phyloP scores from a whole-genome alignment of 1,284 basidiomycete genomes.

The Tylopilus sp. region DNA sequence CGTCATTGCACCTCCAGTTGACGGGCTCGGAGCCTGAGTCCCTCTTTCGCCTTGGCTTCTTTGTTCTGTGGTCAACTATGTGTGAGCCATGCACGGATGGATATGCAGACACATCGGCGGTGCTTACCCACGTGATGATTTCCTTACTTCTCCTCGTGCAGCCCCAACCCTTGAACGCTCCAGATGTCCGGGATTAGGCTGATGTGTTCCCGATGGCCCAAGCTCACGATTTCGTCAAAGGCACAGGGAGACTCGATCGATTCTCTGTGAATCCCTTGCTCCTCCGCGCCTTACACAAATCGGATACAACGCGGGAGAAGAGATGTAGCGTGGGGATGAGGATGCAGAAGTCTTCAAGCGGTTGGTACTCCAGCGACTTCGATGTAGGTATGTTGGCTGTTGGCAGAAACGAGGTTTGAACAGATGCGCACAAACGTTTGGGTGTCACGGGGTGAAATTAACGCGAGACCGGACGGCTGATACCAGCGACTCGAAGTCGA shows the following conservation, averaged over 20 bases:
- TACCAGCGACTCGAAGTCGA: not conserved
- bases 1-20: slow-evolving; percentile 98
- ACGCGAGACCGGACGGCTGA: slow-evolving; percentile 95
- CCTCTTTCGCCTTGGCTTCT: slow-evolving; percentile 99
- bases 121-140: slow-evolving; percentile 91
- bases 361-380: slow-evolving; percentile 97
- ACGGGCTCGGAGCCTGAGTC: slow-evolving; percentile 97
- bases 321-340: slow-evolving; percentile 96
- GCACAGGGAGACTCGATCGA: slow-evolving; percentile 96
- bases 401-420: slow-evolving; percentile 97
- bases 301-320: slow-evolving; percentile 93
- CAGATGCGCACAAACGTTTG: no score
- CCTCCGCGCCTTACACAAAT: slow-evolving; percentile 89
- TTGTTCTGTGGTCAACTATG: slow-evolving; percentile 79
- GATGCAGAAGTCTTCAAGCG: slow-evolving; percentile 97
- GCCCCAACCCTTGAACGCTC: slow-evolving; percentile 97
- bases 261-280: slow-evolving; percentile 91
- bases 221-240: slow-evolving; percentile 96
- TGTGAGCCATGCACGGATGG: slow-evolving; percentile 7
- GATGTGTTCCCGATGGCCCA: slow-evolving; percentile 96
- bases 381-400: slow-evolving; percentile 97
- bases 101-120: not conserved
- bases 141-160: slow-evolving; percentile 99
- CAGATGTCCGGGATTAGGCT: slow-evolving; percentile 92
- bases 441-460: slow-evolving; percentile 97